phyloP scores from a whole-genome alignment of 768 basidiomycete genomes.

The Russula brevipes region DNA sequence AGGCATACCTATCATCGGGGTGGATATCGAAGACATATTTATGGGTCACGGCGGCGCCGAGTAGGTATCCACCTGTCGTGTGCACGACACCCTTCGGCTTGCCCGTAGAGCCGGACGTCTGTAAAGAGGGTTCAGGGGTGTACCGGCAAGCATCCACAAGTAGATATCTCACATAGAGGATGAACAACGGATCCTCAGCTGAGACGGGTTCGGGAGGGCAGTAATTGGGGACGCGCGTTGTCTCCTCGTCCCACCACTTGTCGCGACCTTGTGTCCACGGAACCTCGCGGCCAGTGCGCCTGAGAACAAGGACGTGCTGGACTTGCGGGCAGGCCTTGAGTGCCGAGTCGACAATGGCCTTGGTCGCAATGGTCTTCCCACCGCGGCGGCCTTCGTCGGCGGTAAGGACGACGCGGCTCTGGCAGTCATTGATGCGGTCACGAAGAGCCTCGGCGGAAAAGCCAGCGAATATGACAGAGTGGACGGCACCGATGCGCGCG shows the following conservation, averaged over 20 bases:
- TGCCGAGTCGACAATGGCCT: conserved; percentile 89
- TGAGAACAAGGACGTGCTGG: conserved; percentile 86
- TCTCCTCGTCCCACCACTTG: conserved; percentile 96
- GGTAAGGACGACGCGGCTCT: conserved; percentile 87
- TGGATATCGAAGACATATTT: conserved; percentile 99
- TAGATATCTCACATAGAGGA: conserved; percentile 78
- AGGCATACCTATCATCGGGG: conserved; percentile 91
- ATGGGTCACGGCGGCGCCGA: conserved; percentile 85
- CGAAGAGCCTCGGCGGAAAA: conserved; percentile 93
- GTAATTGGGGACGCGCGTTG: conserved; percentile 74
- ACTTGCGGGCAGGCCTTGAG: conserved; percentile 79
- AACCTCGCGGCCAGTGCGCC: conserved; percentile 79
- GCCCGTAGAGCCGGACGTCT: conserved; percentile 93
- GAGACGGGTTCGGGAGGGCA: conserved; percentile 86
- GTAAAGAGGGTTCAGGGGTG: conserved; percentile 1
- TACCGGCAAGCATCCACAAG: neutral
- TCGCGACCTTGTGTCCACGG: conserved; percentile 82
- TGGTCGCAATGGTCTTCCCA: conserved; percentile 92
- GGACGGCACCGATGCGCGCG: conserved; percentile 92
- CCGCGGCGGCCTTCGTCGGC: conserved; percentile 92
- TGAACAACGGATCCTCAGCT: conserved; percentile 95
- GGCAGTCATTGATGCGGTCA: conserved; percentile 87
- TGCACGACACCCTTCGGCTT: conserved; percentile 98
- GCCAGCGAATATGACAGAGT: conserved; percentile 96
- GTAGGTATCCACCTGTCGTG: conserved; percentile 84